A percentile compares a stretch with the other conserved stretches of the same genome.
Conservation (phyloP, 192 early-diverging fungal species). For the Coemansia sp. region DNA sequence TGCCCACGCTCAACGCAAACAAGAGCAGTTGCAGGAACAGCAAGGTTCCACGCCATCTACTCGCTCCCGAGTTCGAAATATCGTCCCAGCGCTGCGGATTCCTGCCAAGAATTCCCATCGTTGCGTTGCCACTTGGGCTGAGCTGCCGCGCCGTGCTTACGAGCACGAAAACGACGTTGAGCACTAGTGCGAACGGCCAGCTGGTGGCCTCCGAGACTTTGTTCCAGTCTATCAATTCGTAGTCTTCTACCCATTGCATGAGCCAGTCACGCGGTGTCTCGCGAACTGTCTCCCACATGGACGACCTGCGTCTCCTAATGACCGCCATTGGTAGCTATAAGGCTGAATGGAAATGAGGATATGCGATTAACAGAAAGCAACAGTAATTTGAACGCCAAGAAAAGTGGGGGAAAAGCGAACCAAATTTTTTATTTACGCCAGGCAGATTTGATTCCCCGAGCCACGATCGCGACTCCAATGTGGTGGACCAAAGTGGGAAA, state of each 20-base stretch:
- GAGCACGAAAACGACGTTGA: conserved; percentile 41
- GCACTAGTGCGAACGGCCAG: conserved; percentile 46
- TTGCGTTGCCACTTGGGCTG: conserved; percentile 5
- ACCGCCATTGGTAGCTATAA: conserved; percentile 26
- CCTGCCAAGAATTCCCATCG: conserved; percentile 1
- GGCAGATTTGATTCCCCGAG: neutral
- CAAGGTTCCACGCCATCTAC: conserved; percentile 15
- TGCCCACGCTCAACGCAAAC: conserved; percentile 34
- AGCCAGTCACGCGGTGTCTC: conserved; percentile 50
- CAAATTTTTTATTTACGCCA: neutral
- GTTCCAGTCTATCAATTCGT: conserved; percentile 54
- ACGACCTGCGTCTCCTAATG: conserved; percentile 22
- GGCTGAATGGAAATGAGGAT: neutral
- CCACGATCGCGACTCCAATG: neutral
- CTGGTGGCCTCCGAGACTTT: conserved; percentile 43
- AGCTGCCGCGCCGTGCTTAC: conserved; percentile 29
- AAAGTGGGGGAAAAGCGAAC: neutral
- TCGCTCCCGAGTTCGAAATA: neutral
- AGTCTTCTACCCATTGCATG: conserved; percentile 44
- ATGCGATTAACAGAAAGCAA: neutral
- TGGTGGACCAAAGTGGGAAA: too few relatives aligned
- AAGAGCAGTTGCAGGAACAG: conserved; percentile 27
- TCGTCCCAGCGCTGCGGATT: neutral
- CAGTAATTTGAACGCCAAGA: neutral
- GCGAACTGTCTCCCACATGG: conserved; percentile 41